Base-by-base conservation (phyloP, 306 rosid genomes). In the Hippophae tibetana region DNA sequence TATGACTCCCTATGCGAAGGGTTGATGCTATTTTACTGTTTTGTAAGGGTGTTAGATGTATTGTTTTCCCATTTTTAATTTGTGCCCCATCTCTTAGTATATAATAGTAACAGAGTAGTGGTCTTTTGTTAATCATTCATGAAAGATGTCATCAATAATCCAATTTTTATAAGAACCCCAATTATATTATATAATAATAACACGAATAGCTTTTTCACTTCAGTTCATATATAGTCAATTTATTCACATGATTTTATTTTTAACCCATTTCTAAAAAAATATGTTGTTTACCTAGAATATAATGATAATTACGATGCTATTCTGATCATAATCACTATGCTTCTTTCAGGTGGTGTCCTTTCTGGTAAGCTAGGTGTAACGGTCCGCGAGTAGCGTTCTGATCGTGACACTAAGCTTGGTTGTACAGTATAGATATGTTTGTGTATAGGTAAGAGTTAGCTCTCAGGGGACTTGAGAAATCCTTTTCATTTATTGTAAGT, bases 301-400 rank as follows among this genome's bases (percentile, higher is more conserved):
- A 9, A 7, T 5, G 45, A 27, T 5, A 38, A 41, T 10, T 62
- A 52, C 43, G 13, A 11, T 13, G 54, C 47, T 54, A 47, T 38
- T 72, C 42, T 52, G 3, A 57, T 59, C 13, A 43, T n/a, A 1
- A 13, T 11, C 46, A 8, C 57, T 54, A 62, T 43, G 61, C 10
- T 13, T 65, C 51, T 74, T 73, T 63, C 87, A 92, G 98, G 84
- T 92, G 98, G 98, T 87, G 98, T 61, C 96, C 96, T 9, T 87
- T 92, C 79, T 92, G 98, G 96, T 92, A 71, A 69, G 38, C 38
- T 31, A 31, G 5, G 38, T 31, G 38, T 31, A 31, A 31, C 38
- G 5, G 38, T 31, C 23, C 23, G 23, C 23, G 23, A 18, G 23
- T 18, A 18, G 23, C 23, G 44, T 31, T 6, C 7, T 5, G 62